These are phyloP conservation scores for Dendrobium huoshanense DNA, from an alignment of 106 monocot species.

Conservation along the genomic window DNA sequence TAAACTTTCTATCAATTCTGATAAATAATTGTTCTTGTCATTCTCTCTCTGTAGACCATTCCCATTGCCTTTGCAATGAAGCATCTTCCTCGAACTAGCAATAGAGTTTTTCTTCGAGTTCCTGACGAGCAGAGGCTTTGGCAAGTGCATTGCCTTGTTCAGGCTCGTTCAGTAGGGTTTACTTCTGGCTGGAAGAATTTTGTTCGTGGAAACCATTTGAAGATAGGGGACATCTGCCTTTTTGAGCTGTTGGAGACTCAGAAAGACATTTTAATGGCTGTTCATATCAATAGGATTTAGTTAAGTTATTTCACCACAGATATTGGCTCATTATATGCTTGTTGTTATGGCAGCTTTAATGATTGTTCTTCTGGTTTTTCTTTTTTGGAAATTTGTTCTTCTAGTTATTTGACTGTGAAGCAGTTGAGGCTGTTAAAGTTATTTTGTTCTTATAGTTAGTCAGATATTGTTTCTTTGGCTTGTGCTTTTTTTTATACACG, in stretches of 20 bases:
- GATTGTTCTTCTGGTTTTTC: background rate
- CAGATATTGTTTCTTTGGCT: too few species aligned
- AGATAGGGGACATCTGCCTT: constrained; percentile 22
- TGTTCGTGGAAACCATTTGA: constrained; percentile 15
- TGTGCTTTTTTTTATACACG: too few species aligned
- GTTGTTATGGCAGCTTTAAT: background rate
- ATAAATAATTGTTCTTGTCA: background rate
- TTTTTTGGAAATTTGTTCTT: background rate
- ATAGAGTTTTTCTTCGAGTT: constrained; percentile 5
- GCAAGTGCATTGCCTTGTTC: background rate
- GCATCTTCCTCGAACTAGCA: constrained; percentile 6
- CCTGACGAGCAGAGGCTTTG: constrained; percentile 9
- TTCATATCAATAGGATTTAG: constrained; percentile 12
- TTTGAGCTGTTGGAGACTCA: constrained; percentile 11
- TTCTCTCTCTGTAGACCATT: constrained; percentile 1
- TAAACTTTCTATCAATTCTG: background rate
- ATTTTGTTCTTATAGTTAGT: background rate
- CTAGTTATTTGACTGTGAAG: background rate
- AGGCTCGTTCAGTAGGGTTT: background rate
- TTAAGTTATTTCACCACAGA: background rate
- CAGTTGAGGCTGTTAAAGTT: background rate
- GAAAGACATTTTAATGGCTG: constrained; percentile 3
- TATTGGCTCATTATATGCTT: background rate
- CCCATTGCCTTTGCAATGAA: constrained; percentile 6
- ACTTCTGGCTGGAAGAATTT: constrained; percentile 13